Evolutionary conservation across 495 filamentous ascomycete genomes (phyloP).

Genomic region (Aspergillus olivimuriae): DNA sequence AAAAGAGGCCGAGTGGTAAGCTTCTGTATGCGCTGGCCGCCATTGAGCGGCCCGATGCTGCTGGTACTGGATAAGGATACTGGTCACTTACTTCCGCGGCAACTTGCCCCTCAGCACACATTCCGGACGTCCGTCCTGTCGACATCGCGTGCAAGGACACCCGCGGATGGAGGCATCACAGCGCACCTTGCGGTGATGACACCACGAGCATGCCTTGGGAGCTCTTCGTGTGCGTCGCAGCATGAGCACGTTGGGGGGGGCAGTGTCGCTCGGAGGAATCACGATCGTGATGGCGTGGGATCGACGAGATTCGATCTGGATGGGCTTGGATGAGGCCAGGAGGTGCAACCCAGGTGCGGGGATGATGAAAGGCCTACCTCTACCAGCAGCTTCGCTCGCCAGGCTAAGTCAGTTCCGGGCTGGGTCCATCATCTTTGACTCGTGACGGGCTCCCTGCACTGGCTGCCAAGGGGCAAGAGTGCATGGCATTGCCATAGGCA

Average conservation of each 20-base stretch:
- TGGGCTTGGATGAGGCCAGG: too few species aligned
- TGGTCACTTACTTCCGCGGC: conserved; percentile 25
- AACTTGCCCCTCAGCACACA: conserved; percentile 27
- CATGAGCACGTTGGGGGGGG: conserved; percentile 5
- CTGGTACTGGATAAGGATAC: conserved; percentile 15
- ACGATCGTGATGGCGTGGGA: not conserved
- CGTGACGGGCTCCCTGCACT: too few species aligned
- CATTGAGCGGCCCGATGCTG: too few species aligned
- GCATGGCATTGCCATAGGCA: too few species aligned
- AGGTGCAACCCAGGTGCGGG: too few species aligned
- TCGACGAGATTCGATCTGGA: not conserved
- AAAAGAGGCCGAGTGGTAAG: too few species aligned
- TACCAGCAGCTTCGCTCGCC: too few species aligned
- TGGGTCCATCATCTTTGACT: too few species aligned
- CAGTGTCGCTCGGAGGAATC: not conserved
- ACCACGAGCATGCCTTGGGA: conserved; percentile 42
- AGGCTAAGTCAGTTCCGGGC: too few species aligned
- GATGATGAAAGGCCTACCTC: too few species aligned
- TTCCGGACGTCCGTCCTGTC: conserved; percentile 33
- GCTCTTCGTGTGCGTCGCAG: conserved; percentile 30
- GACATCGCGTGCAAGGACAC: conserved; percentile 45
- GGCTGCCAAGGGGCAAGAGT: too few species aligned
- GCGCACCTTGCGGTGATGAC: conserved; percentile 45
- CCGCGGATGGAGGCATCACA: conserved; percentile 45
- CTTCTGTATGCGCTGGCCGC: too few species aligned